Evolutionary conservation across 345 rosid genomes (phyloP), one percentile per base, ranked within the genome.

Genomic region (Gossypium arboreum): DNA sequence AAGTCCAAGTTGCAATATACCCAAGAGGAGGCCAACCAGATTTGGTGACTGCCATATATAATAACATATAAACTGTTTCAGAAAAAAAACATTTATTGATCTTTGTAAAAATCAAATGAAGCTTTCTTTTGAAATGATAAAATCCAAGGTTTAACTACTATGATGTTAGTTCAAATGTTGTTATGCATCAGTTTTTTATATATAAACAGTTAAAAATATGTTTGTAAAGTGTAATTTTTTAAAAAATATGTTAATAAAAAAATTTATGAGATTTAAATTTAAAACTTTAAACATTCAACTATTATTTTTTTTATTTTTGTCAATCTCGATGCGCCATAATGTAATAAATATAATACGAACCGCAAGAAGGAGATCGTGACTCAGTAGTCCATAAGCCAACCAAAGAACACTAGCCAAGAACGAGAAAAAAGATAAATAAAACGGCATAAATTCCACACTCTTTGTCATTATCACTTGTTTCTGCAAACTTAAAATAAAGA

Each of bases 391-490:
- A 79, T 88, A 90, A 5, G 88, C 85, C 86, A 90, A 70, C 97
- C 97, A 92, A 29, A 88, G 80, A 16, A 88, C 74, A 73, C 91
- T 90, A 51, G 97, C 81, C 10, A 91, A 62, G 80, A 92, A 90
- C 47, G 98, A 85, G 89, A 87, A 91, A 73, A 94, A 81, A 47
- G 98, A 92, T 75, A 92, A 75, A 79, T 88, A 84, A 83, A 94
- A 94, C 0, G 98, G 97, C 97, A 94, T 94, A 90, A 85, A 92
- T 72, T 94, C 95, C 81, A 88, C 97, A 44, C 97, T 92, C 80
- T 85, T 89, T 12, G 97, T 91, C 77, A 54, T 71, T 47, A 94
- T 86, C 78, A 92, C 97, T 79, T 80, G 81, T 79, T 77, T 92
- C 98, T 91, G 91, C 87, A 81, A 69, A 34, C 5, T 34, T 34